phyloP scores from a whole-genome alignment of 1,284 basidiomycete genomes.

The Ustanciosporium gigantosporum region DNA sequence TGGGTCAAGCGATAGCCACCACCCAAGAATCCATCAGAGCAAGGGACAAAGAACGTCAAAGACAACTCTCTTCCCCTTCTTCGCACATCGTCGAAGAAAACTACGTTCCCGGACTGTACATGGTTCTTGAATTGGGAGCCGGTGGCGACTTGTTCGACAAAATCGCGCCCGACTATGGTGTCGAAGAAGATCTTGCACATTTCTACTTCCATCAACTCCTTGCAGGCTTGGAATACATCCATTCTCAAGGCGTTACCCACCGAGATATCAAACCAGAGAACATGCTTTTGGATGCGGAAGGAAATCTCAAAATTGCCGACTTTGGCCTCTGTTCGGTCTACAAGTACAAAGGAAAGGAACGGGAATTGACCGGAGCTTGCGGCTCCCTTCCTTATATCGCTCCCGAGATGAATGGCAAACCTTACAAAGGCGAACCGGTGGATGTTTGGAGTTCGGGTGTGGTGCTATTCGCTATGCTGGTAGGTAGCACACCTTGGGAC shows the following conservation, averaged over 20 bases:
- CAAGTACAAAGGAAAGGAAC: conserved; percentile 80
- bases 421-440: conserved; percentile 87
- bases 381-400: conserved; percentile 95
- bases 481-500: conserved; percentile 97
- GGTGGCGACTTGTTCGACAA: conserved; percentile 98
- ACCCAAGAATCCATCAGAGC: conserved; percentile 66
- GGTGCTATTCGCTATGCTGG: conserved; percentile 89
- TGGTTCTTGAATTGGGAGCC: conserved; percentile 86
- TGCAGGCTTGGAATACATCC: conserved; percentile 75
- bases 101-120: conserved; percentile 71
- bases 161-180: conserved; percentile 83
- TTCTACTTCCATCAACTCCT: conserved; percentile 89
- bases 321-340: conserved; percentile 93
- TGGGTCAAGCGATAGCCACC: conserved; percentile 40
- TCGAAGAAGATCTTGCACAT: conserved; percentile 85
- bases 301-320: conserved; percentile 83
- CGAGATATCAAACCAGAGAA: conserved; percentile 64
- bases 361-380: conserved; percentile 65
- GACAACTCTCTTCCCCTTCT: conserved; percentile 31
- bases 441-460: conserved; percentile 94
- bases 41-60: conserved; percentile 52
- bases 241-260: conserved; percentile 68
- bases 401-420: conserved; percentile 69
- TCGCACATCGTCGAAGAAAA: conserved; percentile 23
- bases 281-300: conserved; percentile 65